Evolutionary conservation across 164 flowering plant species (phyloP), one percentile per base, ranked within the genome.

Genomic region (Taxillus chinensis): DNA sequence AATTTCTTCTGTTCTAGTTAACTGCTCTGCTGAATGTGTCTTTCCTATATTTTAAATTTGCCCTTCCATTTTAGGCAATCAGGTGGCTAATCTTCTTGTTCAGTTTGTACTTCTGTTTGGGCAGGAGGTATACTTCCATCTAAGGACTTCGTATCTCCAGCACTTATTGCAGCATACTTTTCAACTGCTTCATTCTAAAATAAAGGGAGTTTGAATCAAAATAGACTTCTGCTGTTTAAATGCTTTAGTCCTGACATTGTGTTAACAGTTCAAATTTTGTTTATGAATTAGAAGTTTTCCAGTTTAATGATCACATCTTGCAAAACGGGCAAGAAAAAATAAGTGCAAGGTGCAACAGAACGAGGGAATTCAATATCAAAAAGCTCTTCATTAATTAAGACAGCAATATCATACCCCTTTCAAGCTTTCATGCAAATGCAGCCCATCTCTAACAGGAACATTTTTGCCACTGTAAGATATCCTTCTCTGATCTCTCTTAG

Each of bases 151-250:
- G 11, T 58, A 14, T 68, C 71, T 41, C 54, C 45, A 5, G 27
- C 54, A 51, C 27, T 51, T 51, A 15, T 7, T 5, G 49, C 54
- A 27, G 41, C 50, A 55, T 39, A 17, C 58, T 43, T 57, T 57
- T 72, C 75, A 15, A 61, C 57, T 15, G 62, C 53, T 48, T 62
- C 39, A 8, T 54, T 71, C 75, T 72, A 63, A 27, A 51, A 46
- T 42, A 64, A 49, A 8, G 10, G 12, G 39, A 45, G 57, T 6
- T 55, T 7, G 13, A 5, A 27, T 27, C 27, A 27, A 27, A 27
- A 27, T 27, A 27, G 27, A 27, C 27, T 27, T 27, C 27, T 27
- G 27, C 27, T 27, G 27, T 27, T 27, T 27, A 27, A 27, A 27
- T 27, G 27, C 27, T 27, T 27, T 27, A 27, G 27, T 27, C 27